Evolutionary conservation across 768 basidiomycete genomes (phyloP).

Genomic region (Pleurotus eryngii): DNA sequence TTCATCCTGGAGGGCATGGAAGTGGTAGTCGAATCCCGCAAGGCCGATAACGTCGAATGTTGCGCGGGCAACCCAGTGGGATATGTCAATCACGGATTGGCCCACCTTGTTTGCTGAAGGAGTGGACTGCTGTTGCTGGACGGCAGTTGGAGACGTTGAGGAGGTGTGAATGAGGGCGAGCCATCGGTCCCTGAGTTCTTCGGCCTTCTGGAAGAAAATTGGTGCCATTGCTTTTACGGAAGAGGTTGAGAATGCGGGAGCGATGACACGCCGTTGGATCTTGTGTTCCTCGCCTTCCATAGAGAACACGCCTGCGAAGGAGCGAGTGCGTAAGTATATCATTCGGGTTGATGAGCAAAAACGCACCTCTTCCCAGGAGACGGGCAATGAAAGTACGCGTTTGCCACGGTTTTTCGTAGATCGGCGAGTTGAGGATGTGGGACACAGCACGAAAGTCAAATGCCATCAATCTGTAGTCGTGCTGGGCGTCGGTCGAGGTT

Average conservation of each 20-base stretch:
- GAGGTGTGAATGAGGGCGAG: constrained; percentile 22
- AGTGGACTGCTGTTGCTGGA: neutral
- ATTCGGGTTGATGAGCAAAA: neutral
- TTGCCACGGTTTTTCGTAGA: constrained; percentile 57
- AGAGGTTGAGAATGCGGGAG: constrained; percentile 46
- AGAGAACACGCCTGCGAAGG: constrained; percentile 41
- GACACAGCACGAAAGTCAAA: constrained; percentile 47
- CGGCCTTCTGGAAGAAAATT: constrained; percentile 49
- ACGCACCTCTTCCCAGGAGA: constrained; percentile 46
- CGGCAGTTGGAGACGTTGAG: constrained; percentile 1
- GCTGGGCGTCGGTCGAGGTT: constrained; percentile 23
- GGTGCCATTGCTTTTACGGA: constrained; percentile 42
- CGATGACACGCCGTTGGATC: constrained; percentile 43
- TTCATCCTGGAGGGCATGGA: constrained; percentile 46
- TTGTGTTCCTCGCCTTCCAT: constrained; percentile 50
- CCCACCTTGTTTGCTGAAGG: constrained; percentile 2
- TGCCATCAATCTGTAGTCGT: constrained; percentile 52
- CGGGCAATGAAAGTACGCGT: constrained; percentile 44
- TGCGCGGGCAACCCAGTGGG: constrained; percentile 57
- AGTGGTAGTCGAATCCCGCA: constrained; percentile 50
- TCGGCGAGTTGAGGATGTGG: constrained; percentile 44
- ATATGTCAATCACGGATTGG: constrained; percentile 9
- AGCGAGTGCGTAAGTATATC: neutral
- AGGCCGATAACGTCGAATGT: constrained; percentile 29
- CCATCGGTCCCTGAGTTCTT: constrained; percentile 47